Evolutionary conservation across 2,329 filamentous ascomycete genomes (phyloP), one percentile per base, ranked within the genome.

Genomic region (Teratosphaeriaceae sp.): DNA sequence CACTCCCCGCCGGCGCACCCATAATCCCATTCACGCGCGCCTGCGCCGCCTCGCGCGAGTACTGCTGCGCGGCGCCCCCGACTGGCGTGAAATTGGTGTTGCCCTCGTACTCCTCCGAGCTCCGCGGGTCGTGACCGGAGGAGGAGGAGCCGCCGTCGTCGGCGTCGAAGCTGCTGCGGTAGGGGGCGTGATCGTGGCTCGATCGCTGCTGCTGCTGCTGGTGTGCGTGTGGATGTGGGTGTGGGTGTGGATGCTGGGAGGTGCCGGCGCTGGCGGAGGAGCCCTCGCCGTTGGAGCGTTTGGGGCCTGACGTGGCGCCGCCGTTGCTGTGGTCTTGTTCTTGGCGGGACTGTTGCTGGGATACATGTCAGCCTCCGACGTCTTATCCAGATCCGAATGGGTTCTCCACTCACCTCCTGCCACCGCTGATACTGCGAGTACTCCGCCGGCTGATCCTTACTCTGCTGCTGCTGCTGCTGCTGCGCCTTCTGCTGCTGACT

Each of bases 401-500:
- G n/a, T n/a, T 24, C n/a, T 30, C 18, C 19, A 45, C 61, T 57
- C 39, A 64, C 62, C 59, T 64, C 58, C 49, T 64, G 61, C 56
- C 56, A 64, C 29, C 55, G 48, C 55, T 65, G 60, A 36, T 63
- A 63, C 49, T 64, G 59, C 29, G 50, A 55, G 45, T 60, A 62
- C 49, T 63, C 60, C 39, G 57, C 56, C 22, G 54, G 52, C 43
- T 59, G 57, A 24, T 51, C 45, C 44, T 49, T 22, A 39, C 42
- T 40, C 45, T 41, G 34, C 51, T 46, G 50, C 33, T 29, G 36
- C 33, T 54, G 45, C 27, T 54, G 49, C 60, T 67, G 45, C 51
- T 69, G 53, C 20, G 50, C 51, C 43, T 56, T 60, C 50, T 69
- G 65, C 48, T 63, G 58, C 24, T 53, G 88, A 26, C 85, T 81